Conservation (phyloP, 805 yeast species). For the Candida tallmaniae region DNA sequence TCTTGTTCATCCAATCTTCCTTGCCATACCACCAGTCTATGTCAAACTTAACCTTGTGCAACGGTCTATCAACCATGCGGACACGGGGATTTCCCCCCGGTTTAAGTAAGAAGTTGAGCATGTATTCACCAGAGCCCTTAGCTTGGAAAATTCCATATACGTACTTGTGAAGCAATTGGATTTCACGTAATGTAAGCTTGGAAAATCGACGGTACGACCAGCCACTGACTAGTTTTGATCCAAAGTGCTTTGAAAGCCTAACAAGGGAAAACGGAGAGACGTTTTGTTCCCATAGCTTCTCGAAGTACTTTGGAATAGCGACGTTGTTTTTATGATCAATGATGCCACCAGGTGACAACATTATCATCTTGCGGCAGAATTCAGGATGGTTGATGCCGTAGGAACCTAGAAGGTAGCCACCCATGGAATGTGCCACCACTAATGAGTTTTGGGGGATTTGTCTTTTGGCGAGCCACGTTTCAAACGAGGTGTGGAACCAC, state of each 20-base stretch:
- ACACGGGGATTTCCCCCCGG: conserved; percentile 89
- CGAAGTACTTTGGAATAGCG: conserved; percentile 71
- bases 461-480: conserved; percentile 54
- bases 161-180: conserved; percentile 64
- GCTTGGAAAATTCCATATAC: conserved; percentile 81
- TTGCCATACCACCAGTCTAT: conserved; percentile 85
- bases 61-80: conserved; percentile 54
- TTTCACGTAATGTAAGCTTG: conserved; percentile 42
- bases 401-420: conserved; percentile 74
- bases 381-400: conserved; percentile 58
- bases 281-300: conserved; percentile 78
- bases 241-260: conserved; percentile 72
- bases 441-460: conserved; percentile 43
- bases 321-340: conserved; percentile 42
- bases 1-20: conserved; percentile 57
- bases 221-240: conserved; percentile 80
- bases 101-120: conserved; percentile 74
- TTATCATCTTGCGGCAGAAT: conserved; percentile 61
- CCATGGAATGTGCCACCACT: conserved; percentile 85
- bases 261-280: conserved; percentile 83
- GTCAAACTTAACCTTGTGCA: conserved; percentile 52
- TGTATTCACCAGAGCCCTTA: conserved; percentile 90
- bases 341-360: conserved; percentile 90
- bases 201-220: conserved; percentile 87
- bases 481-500: conserved; percentile 63